Evolutionary conservation across 805 yeast species (phyloP).

Genomic region (Kockiozyma suomiensis): DNA sequence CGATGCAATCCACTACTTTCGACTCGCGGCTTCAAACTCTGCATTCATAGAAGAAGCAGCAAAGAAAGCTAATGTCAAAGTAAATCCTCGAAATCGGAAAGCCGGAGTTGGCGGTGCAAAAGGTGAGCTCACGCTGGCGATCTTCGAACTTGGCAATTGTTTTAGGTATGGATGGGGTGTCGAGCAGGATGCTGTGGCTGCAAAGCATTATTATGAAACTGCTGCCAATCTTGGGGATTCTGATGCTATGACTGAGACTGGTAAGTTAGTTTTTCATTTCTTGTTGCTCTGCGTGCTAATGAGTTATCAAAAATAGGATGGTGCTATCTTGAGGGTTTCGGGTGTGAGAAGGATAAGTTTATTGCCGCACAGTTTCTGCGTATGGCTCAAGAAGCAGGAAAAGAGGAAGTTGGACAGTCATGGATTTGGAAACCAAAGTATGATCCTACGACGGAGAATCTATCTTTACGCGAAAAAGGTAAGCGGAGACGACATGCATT

Average conservation of each 20-base stretch:
- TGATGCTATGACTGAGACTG: conserved; percentile 41
- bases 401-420: conserved; percentile 41
- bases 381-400: conserved; percentile 39
- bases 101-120: conserved; percentile 30
- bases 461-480: conserved; percentile 3
- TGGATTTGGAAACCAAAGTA: conserved; percentile 44
- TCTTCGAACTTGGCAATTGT: conserved; percentile 42
- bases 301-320: conserved; percentile 9
- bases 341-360: conserved; percentile 39
- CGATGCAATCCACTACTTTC: conserved; percentile 36
- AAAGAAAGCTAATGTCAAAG: conserved; percentile 7
- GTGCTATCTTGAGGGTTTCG: conserved; percentile 40
- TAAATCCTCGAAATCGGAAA: conserved; percentile 15
- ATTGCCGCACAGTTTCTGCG: conserved; percentile 42
- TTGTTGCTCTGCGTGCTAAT: background rate
- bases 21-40: conserved; percentile 37
- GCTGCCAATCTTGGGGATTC: conserved; percentile 42
- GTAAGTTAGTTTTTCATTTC: background rate
- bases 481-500: background rate
- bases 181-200: conserved; percentile 36
- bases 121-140: conserved; percentile 39
- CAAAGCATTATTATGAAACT: conserved; percentile 39
- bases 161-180: conserved; percentile 43
- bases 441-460: conserved; percentile 26
- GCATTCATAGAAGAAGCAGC: conserved; percentile 34